Percentiles rank a stretch among this genome's conserved stretches.
These are phyloP conservation scores for Senecio squalidus DNA, from an alignment of 140 eudicot genomes.

Conservation along the genomic window DNA sequence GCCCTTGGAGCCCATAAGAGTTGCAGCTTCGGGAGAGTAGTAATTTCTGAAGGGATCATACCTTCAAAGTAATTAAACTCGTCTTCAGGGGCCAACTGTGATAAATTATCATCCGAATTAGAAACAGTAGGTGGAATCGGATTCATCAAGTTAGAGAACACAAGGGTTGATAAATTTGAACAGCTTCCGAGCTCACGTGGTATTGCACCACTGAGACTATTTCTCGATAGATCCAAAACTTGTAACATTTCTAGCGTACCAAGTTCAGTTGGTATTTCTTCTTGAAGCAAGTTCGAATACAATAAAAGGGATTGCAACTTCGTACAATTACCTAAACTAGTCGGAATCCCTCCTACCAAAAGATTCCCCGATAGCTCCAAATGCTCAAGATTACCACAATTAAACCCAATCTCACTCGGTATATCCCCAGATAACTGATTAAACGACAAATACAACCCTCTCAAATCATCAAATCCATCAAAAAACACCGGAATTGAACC, in stretches of 20 bases:
- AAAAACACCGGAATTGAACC: constrained; percentile 59
- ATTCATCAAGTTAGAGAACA: constrained; percentile 62
- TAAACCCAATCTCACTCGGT: constrained; percentile 57
- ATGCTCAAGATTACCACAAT: constrained; percentile 62
- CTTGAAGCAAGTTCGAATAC: constrained; percentile 73
- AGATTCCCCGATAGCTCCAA: constrained; percentile 66
- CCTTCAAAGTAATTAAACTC: constrained; percentile 69
- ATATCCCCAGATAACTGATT: constrained; percentile 52
- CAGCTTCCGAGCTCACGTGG: constrained; percentile 70
- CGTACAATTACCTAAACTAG: constrained; percentile 56
- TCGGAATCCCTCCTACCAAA: constrained; percentile 51
- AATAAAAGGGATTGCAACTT: constrained; percentile 47
- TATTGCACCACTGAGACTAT: constrained; percentile 62
- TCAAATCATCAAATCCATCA: constrained; percentile 47
- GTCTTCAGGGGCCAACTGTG: constrained; percentile 22
- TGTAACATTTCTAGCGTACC: constrained; percentile 46
- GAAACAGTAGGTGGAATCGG: constrained; percentile 43
- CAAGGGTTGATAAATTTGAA: constrained; percentile 50
- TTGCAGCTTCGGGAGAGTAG: constrained; percentile 53
- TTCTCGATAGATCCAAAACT: constrained; percentile 75
- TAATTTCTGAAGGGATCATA: constrained; percentile 40
- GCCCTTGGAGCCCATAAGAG: constrained; percentile 82
- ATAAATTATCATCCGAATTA: constrained; percentile 19
- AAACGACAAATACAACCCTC: constrained; percentile 69
- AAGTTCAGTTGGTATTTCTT: constrained; percentile 53